A percentile compares a stretch with the other conserved stretches of the same genome.
Evolutionary conservation across 768 basidiomycete species (phyloP).

Genomic region (Leccinum truebloodii): DNA sequence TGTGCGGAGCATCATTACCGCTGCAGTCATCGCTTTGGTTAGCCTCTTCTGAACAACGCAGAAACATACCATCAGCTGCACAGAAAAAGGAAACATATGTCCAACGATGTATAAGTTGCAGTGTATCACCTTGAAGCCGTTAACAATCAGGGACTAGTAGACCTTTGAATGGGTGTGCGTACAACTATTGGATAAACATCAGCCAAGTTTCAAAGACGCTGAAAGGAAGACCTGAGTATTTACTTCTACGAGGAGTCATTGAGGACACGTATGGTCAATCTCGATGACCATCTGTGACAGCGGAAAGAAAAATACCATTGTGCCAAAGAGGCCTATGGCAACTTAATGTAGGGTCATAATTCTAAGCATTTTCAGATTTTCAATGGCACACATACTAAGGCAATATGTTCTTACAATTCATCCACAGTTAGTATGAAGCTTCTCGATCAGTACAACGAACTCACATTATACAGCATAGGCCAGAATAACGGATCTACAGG

Average conservation of each 20-base stretch:
- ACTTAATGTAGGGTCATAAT: neutral
- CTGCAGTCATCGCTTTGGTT: neutral
- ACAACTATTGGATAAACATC: neutral
- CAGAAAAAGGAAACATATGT: neutral
- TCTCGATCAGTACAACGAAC: neutral
- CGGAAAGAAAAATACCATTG: neutral
- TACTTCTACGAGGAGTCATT: too few species aligned
- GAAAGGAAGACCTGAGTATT: too few species aligned
- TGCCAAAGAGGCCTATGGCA: neutral
- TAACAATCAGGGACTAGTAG: neutral
- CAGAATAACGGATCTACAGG: neutral
- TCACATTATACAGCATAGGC: neutral
- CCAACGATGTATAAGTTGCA: neutral
- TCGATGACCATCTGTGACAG: neutral
- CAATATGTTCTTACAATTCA: neutral
- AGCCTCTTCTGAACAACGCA: neutral
- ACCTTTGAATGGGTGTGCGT: neutral
- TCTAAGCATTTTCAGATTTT: neutral
- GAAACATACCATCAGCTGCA: conserved; percentile 2
- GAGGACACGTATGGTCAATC: too few species aligned
- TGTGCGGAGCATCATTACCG: neutral
- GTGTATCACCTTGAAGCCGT: neutral
- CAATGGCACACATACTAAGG: neutral
- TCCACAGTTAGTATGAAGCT: neutral
- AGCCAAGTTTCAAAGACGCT: too few species aligned